phyloP scores from a whole-genome alignment of 1,139 yeast species.

The Candida frijolesensis region DNA sequence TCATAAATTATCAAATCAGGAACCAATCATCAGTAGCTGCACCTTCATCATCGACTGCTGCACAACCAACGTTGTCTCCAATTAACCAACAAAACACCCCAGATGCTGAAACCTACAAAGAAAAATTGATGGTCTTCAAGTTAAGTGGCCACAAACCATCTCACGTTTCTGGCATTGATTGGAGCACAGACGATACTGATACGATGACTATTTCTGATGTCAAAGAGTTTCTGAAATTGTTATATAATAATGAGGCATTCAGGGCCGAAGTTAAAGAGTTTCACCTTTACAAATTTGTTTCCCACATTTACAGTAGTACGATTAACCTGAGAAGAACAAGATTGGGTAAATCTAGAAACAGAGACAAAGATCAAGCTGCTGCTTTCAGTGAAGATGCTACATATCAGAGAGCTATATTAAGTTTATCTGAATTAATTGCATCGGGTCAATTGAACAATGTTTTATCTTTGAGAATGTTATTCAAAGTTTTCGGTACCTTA shows the following conservation, averaged over 20 bases:
- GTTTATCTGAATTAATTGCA: constrained; percentile 33
- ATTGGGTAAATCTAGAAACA: constrained; percentile 26
- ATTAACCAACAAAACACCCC: constrained; percentile 1
- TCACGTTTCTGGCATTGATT: not conserved
- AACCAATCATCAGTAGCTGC: constrained; percentile 12
- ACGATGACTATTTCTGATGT: constrained; percentile 9
- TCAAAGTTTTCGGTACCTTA: constrained; percentile 27
- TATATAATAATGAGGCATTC: constrained; percentile 34
- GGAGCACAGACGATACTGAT: not conserved
- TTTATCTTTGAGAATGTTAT: constrained; percentile 26
- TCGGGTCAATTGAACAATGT: constrained; percentile 34
- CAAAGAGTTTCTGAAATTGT: constrained; percentile 24
- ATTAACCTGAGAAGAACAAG: constrained; percentile 11
- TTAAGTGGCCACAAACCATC: constrained; percentile 7
- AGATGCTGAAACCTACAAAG: constrained; percentile 4
- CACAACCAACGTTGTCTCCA: not conserved
- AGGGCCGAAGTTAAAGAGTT: constrained; percentile 24
- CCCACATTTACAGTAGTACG: constrained; percentile 10
- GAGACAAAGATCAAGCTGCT: constrained; percentile 42
- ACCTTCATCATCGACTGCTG: not conserved
- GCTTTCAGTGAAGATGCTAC: constrained; percentile 32
- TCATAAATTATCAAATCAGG: constrained; percentile 8
- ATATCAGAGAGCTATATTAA: constrained; percentile 37
- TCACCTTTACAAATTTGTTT: constrained; percentile 31
- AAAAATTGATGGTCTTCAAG: constrained; percentile 1